Base-by-base conservation (phyloP, 1,284 basidiomycete species). In the Fereydounia khargensis region DNA sequence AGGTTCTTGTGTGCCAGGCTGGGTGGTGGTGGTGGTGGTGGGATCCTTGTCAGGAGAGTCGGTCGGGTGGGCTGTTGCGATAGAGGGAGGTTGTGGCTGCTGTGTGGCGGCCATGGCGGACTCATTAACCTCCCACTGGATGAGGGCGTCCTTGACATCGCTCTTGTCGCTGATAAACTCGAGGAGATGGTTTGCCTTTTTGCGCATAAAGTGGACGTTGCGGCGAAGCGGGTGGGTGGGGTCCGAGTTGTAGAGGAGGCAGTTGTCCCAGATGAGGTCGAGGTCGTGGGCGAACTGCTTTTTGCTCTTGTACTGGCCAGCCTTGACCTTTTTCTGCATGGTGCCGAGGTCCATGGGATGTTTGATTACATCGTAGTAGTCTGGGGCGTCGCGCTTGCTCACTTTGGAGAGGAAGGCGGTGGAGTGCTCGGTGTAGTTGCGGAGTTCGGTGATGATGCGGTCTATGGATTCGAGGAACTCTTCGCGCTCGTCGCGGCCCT, bases 241-340 rank as follows among this genome's bases (percentile, higher is more conserved):
- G 14, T 85, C 83, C 19, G 87, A 86, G 75, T 99, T 99, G 78
- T 97, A 98, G 10, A 82, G 83, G 63, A 88, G 82, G 76, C 94
- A 97, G 69, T 98, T 98, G 42, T 86, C 84, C 94, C 94, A 98
- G 65, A 99, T 97, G 53, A 95, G 82, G 65, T 94, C 88, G 34
- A 99, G 79, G 77, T 99, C 95, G 53, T 87, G 85, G 55, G 86
- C 86, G 77, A 99, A 98, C 69, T 94, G 88, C 52, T 84, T 82
- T 79, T 98, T 97, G 42, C 84, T 88, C 79, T 92, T 94, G 83
- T 96, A 97, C 47, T 66, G 62, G 4, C 88, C 88, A 39, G 82
- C 79, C 79, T 94, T 96, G 73, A 95, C 86, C 78, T 94, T 94
- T 80, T 85, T 89, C 47, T 87, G 80, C 83, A 98, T 89, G 0